Evolutionary conservation across 2,329 filamentous ascomycete genomes (phyloP).

Genomic region (Diaporthe ampelina): DNA sequence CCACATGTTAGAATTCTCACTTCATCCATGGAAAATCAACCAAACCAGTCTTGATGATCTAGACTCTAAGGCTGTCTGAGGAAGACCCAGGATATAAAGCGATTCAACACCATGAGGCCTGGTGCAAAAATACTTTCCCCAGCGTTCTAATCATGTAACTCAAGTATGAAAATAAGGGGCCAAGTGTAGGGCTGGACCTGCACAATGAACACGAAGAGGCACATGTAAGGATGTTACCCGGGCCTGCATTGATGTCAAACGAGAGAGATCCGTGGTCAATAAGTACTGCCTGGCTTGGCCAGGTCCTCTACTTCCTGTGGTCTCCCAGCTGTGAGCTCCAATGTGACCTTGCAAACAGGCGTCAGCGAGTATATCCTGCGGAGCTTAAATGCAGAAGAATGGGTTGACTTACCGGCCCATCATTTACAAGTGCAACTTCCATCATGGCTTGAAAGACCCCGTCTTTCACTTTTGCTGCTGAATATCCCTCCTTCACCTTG

Average conservation of each 20-base stretch:
- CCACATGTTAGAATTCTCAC: not conserved
- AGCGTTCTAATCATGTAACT: not conserved
- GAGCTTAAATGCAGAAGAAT: not conserved
- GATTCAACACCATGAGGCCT: not conserved
- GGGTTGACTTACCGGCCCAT: constrained; percentile 70
- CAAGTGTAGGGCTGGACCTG: not conserved
- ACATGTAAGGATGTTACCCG: not conserved
- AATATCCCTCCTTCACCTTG: constrained; percentile 81
- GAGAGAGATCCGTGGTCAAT: not conserved
- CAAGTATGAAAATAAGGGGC: no score
- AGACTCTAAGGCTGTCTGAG: not conserved
- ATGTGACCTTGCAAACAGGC: constrained; percentile 52
- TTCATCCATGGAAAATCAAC: no score
- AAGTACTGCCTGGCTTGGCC: not conserved
- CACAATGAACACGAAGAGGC: no score
- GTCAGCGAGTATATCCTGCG: constrained; percentile 34
- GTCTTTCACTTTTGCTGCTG: constrained; percentile 84
- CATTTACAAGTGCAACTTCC: constrained; percentile 94
- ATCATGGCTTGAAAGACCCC: constrained; percentile 99
- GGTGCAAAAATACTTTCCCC: no score
- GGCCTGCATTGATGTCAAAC: not conserved
- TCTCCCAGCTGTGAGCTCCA: constrained; percentile 43
- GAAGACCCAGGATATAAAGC: no score
- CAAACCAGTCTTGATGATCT: not conserved
- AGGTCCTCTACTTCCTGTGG: constrained; percentile 32